These are phyloP conservation scores for Hortaea sp. DNA, from an alignment of 2,329 filamentous ascomycete genomes.

Conservation along the genomic window DNA sequence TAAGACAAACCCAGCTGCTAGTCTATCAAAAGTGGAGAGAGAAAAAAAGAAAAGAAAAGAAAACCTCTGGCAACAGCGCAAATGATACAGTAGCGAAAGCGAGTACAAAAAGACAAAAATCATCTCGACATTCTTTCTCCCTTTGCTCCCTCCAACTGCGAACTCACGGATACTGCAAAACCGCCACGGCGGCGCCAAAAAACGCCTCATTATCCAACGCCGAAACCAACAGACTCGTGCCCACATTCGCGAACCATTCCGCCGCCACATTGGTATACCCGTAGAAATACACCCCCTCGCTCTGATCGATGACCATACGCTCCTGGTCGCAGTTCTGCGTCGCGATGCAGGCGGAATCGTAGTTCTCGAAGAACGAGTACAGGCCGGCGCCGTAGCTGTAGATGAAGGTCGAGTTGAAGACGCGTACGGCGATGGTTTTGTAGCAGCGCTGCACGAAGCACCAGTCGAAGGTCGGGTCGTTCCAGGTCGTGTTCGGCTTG, in stretches of 20 bases:
- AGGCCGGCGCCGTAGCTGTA: slow-evolving; percentile 45
- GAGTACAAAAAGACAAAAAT: too few relatives aligned
- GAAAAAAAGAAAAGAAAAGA: too few relatives aligned
- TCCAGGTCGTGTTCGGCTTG: slow-evolving; percentile 39
- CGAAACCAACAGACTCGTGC: too few relatives aligned
- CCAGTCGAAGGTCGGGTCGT: slow-evolving; percentile 59
- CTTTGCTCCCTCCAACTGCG: too few relatives aligned
- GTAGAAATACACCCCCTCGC: slow-evolving; percentile 35
- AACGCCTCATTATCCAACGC: slow-evolving; percentile 35
- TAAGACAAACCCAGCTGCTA: too few relatives aligned
- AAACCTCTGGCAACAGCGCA: too few relatives aligned
- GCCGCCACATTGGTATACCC: slow-evolving; percentile 3
- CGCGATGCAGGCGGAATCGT: slow-evolving; percentile 38
- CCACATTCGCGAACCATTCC: too few relatives aligned
- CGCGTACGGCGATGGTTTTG: slow-evolving; percentile 68
- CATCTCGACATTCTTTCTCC: too few relatives aligned
- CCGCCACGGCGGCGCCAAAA: slow-evolving; percentile 17
- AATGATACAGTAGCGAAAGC: too few relatives aligned
- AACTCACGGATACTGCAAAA: slow-evolving; percentile 22
- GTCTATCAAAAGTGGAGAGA: too few relatives aligned
- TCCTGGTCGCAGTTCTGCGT: slow-evolving; percentile 38
- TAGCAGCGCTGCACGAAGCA: slow-evolving; percentile 49
- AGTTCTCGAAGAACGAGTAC: slow-evolving; percentile 49
- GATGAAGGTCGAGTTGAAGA: slow-evolving; percentile 49
- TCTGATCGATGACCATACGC: slow-evolving; percentile 33